phyloP scores from a whole-genome alignment of 2,329 filamentous ascomycete genomes.

The Botryotinia globosa region DNA sequence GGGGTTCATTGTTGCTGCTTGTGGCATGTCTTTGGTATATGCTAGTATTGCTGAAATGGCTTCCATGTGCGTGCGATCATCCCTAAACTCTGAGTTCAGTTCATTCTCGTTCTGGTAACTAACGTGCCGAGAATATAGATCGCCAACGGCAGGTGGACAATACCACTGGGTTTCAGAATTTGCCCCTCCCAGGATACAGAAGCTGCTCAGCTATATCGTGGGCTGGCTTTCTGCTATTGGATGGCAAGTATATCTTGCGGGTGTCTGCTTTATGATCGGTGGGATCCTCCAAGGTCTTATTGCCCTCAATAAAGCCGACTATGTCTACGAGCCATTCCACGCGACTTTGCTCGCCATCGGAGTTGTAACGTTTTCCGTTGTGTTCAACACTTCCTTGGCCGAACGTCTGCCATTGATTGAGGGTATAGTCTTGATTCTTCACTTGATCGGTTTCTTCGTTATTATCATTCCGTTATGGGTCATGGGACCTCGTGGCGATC shows the following conservation, averaged over 20 bases:
- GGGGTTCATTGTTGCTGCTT: constrained; percentile 34
- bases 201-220: constrained; percentile 51
- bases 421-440: constrained; percentile 44
- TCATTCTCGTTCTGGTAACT: background rate
- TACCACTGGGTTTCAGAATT: constrained; percentile 58
- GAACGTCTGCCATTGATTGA: constrained; percentile 44
- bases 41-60: constrained; percentile 33
- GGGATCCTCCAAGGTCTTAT: constrained; percentile 46
- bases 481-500: constrained; percentile 25
- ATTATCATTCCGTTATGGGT: constrained; percentile 44
- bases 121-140: constrained; percentile 32
- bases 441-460: constrained; percentile 46
- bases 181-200: constrained; percentile 47
- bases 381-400: constrained; percentile 46
- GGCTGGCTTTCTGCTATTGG: constrained; percentile 47
- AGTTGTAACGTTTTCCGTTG: constrained; percentile 41
- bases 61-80: constrained; percentile 28
- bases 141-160: constrained; percentile 56
- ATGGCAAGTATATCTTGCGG: constrained; percentile 46
- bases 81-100: background rate
- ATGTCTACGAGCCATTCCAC: constrained; percentile 42
- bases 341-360: constrained; percentile 45
- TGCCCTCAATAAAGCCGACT: constrained; percentile 39
- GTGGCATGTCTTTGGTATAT: constrained; percentile 31
- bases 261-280: constrained; percentile 42